These are phyloP conservation scores for Rhodamnia argentea DNA, from an alignment of 345 rosid species.

Conservation along the genomic window DNA sequence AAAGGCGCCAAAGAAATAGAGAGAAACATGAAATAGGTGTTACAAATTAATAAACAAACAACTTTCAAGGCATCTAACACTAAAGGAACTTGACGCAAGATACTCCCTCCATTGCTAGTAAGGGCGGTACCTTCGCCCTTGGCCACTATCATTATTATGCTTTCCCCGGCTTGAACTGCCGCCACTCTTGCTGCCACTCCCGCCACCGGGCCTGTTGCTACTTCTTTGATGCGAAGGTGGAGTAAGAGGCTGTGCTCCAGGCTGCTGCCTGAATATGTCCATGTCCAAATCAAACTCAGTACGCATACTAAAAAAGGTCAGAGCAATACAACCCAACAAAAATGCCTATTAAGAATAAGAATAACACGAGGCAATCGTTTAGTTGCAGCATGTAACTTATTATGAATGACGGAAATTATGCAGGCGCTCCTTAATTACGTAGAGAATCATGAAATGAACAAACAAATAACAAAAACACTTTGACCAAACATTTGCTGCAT, in stretches of 20 bases:
- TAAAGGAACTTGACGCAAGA: not conserved
- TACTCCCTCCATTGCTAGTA: conserved; percentile 19
- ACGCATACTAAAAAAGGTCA: not conserved
- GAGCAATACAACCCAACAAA: not conserved
- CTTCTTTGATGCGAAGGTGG: conserved; percentile 40
- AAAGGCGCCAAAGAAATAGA: not conserved
- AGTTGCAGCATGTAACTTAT: not conserved
- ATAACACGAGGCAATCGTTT: not conserved
- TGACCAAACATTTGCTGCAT: not conserved
- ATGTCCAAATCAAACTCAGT: not conserved
- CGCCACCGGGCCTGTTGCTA: conserved; percentile 26
- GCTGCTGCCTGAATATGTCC: conserved; percentile 54
- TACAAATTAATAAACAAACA: not conserved
- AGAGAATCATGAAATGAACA: not conserved
- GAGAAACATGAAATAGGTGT: not conserved
- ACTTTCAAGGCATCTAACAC: not conserved
- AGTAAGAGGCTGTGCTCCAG: conserved; percentile 49
- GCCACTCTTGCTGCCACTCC: conserved; percentile 23
- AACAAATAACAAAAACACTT: not conserved
- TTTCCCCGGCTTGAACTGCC: conserved; percentile 49
- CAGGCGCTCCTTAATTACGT: not conserved
- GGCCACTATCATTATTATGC: conserved; percentile 39
- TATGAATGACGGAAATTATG: not conserved
- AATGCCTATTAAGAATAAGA: not conserved
- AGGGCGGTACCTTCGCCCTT: conserved; percentile 71